Evolutionary conservation across 306 rosid genomes (phyloP), one percentile per base, ranked within the genome.

Genomic region (Prosopis cineraria): DNA sequence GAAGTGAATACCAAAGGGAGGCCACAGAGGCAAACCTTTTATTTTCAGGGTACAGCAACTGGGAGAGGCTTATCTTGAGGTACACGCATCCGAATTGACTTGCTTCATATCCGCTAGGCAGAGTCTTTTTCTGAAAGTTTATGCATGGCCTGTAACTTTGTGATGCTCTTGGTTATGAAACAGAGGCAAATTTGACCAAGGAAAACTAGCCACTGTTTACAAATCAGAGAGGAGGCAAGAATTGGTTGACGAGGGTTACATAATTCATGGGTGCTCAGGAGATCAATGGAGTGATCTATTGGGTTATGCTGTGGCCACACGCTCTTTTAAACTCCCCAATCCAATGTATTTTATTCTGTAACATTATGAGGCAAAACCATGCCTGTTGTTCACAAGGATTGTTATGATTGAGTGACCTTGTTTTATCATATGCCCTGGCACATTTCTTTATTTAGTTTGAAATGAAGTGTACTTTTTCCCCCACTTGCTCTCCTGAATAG

Each of bases 261-360:
- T 64, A n/a, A 88, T 95, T 66, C 96, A 87, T 20, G 98, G 98
- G 30, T 89, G 76, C 86, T 90, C 92, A 3, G 98, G 98, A 36
- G 98, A 95, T 84, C 98, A 90, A 19, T 95, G 98, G 98, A 95
- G 95, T 76, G 97, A 89, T 84, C 84, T 95, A 82, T 10, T 67
- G 88, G 98, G 98, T 56, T 86, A 37, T 82, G 89, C 98, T 47
- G 69, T 86, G 4, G 84, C 93, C 14, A 68, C 72, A 2, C 83
- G 95, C 22, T 92, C 98, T 58, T 95, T 95, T 74, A 95, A 95
- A 77, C 90, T 95, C 74, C 97, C 98, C 12, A 92, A 92, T 83
- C 97, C 98, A 43, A 88, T 92, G 96, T 95, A 95, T 72, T 91
- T 85, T 73, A 87, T 94, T 68, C 16, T 89, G 58, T 72, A 39